phyloP scores from a whole-genome alignment of 176 grass and related monocot genomes.

The Elymus sibiricus region DNA sequence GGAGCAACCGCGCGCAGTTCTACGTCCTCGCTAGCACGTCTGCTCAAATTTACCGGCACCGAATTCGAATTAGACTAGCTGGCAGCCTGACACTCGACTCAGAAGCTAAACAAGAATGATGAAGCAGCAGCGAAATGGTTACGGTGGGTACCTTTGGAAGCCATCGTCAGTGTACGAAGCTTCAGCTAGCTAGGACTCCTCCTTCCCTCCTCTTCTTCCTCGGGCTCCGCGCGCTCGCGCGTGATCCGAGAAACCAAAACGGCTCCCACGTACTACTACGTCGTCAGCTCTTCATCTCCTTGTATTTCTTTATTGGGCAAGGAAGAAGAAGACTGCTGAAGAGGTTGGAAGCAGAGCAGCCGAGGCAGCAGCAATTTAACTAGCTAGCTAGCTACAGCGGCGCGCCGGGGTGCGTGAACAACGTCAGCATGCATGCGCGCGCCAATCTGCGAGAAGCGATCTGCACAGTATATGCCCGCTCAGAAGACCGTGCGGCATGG shows the following conservation, averaged over 20 bases:
- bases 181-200: neutral
- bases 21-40: neutral
- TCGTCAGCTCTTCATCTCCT: neutral
- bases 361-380: neutral
- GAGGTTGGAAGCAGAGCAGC: neutral
- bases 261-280: too few relatives aligned
- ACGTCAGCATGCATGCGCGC: neutral
- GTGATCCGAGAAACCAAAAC: neutral
- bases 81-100: neutral
- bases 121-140: neutral
- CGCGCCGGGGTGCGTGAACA: neutral
- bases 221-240: neutral
- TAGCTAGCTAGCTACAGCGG: neutral
- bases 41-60: neutral
- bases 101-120: neutral
- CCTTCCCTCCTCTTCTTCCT: neutral
- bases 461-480: neutral
- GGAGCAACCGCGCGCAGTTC: neutral
- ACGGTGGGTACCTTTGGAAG: slow-evolving; percentile 4
- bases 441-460: neutral
- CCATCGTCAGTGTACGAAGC: neutral
- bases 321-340: neutral
- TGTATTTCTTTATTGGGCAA: neutral
- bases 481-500: neutral
- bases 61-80: neutral